phyloP scores from a whole-genome alignment of 1,284 basidiomycete species.

The Bondarzewia mesenterica region DNA sequence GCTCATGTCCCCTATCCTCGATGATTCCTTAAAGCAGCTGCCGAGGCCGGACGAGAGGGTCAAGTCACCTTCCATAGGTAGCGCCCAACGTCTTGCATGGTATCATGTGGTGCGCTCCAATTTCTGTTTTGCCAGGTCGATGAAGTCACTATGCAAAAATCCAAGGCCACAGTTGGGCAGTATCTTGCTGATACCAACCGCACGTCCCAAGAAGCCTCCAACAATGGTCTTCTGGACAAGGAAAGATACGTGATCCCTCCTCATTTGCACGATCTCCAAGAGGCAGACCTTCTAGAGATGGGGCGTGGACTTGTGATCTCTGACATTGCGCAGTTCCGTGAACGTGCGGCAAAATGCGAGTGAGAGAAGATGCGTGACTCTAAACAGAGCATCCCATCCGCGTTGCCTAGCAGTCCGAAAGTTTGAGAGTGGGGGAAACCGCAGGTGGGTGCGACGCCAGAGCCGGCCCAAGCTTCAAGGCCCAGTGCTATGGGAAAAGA shows the following conservation, averaged over 20 bases:
- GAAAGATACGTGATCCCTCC: constrained; percentile 86
- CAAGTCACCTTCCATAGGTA: constrained; percentile 16
- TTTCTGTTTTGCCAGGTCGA: no score
- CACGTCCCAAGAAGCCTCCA: constrained; percentile 58
- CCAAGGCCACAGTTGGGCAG: constrained; percentile 46
- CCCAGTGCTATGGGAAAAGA: constrained; percentile 46
- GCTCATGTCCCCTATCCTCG: constrained; percentile 61
- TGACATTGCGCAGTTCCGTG: constrained; percentile 91
- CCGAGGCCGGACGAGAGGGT: constrained; percentile 32
- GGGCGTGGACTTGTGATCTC: constrained; percentile 89
- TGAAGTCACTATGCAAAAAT: constrained; percentile 43
- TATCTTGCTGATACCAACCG: constrained; percentile 55
- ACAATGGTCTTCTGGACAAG: constrained; percentile 60
- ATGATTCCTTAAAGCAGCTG: constrained; percentile 55
- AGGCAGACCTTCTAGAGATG: constrained; percentile 92
- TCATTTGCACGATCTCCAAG: constrained; percentile 90
- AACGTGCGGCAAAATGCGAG: constrained; percentile 80
- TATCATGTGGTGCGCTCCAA: no score
- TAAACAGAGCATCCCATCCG: constrained; percentile 46
- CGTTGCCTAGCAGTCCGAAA: constrained; percentile 62
- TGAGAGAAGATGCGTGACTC: constrained; percentile 77
- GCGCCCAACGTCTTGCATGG: no score
- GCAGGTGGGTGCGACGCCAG: constrained; percentile 25
- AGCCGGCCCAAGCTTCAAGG: constrained; percentile 14
- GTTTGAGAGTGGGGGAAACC: constrained; percentile 69